A percentile compares a stretch with the other conserved stretches of the same genome.
Evolutionary conservation across 2,329 filamentous ascomycete genomes (phyloP).

Genomic region (Fusarium mundagurra): DNA sequence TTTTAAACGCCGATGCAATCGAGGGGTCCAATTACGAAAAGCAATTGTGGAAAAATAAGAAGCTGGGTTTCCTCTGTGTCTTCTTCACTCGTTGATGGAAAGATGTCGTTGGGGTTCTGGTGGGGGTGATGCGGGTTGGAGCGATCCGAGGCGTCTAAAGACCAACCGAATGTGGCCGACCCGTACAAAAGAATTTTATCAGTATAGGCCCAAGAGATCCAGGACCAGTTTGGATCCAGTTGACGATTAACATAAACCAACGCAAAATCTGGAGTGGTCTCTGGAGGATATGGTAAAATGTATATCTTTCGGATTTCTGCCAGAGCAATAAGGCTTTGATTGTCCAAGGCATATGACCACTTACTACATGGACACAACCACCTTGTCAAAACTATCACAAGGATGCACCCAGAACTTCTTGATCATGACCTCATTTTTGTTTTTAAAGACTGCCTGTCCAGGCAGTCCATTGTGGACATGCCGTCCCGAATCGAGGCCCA

Average conservation of each 20-base stretch:
- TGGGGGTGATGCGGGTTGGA: conserved; percentile 35
- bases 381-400: not conserved
- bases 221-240: not conserved
- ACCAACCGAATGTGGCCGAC: conserved; percentile 17
- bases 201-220: not conserved
- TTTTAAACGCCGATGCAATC: not conserved
- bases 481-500: conserved; percentile 50
- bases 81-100: conserved; percentile 13
- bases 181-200: not conserved
- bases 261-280: not conserved
- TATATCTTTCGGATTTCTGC: not conserved
- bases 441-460: conserved; percentile 47
- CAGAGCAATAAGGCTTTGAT: not conserved
- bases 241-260: not conserved
- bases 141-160: conserved; percentile 16
- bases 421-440: conserved; percentile 54
- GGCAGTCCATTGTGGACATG: conserved; percentile 47
- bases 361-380: not conserved
- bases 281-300: not conserved
- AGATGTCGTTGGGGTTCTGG: conserved; percentile 31
- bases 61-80: not conserved
- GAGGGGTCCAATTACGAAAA: not conserved
- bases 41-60: not conserved
- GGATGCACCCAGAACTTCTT: conserved; percentile 28
- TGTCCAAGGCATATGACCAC: not conserved